phyloP scores from a whole-genome alignment of 441 rosid genomes.

The Eutrema salsugineum region DNA sequence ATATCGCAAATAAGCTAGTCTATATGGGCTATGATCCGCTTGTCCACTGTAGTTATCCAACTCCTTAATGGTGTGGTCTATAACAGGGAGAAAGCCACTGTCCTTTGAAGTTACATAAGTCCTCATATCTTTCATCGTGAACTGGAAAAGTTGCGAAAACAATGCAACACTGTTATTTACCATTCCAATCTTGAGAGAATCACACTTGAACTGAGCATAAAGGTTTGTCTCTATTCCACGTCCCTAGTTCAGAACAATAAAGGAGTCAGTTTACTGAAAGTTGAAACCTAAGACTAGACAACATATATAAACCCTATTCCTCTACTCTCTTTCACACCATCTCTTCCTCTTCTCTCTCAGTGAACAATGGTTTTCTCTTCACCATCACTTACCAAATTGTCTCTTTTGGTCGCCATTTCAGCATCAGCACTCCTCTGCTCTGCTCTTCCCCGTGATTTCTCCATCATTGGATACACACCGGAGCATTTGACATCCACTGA shows the following conservation, averaged over 20 bases:
- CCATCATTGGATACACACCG: constrained; percentile 50
- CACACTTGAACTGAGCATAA: constrained; percentile 90
- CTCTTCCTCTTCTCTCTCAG: constrained; percentile 17
- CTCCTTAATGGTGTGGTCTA: too few relatives aligned
- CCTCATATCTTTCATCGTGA: too few relatives aligned
- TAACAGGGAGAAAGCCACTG: too few relatives aligned
- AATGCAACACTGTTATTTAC: too few relatives aligned
- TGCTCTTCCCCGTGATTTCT: constrained; percentile 46
- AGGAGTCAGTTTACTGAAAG: constrained; percentile 1
- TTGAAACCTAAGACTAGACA: background rate
- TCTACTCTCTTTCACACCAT: constrained; percentile 20
- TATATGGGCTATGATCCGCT: too few relatives aligned
- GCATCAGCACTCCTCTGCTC: constrained; percentile 29
- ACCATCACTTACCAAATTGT: constrained; percentile 28
- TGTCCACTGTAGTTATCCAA: too few relatives aligned
- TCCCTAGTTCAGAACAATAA: constrained; percentile 53
- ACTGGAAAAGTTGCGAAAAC: too few relatives aligned
- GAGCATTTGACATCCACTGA: constrained; percentile 47
- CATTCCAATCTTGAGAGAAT: constrained; percentile 92
- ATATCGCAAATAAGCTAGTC: too few relatives aligned
- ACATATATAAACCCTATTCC: constrained; percentile 1
- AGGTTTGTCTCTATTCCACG: constrained; percentile 97
- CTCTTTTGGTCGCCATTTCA: constrained; percentile 28
- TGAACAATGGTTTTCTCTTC: constrained; percentile 35
- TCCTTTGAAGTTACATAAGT: too few relatives aligned